phyloP scores from a whole-genome alignment of 192 early-diverging fungal species.

The Backusella tuberculispora region DNA sequence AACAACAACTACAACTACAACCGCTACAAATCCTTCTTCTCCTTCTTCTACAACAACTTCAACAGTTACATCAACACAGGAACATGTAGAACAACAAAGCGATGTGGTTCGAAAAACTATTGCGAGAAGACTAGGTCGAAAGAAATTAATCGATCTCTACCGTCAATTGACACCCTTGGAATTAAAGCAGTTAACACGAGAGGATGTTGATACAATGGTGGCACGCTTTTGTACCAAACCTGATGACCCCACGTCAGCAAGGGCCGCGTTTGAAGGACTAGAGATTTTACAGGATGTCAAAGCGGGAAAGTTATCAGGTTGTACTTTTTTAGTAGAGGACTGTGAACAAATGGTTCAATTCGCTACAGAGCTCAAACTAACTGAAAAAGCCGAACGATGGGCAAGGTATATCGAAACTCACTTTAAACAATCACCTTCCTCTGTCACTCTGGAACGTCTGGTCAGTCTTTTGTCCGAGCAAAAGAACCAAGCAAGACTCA shows the following conservation, averaged over 20 bases:
- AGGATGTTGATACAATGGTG: neutral
- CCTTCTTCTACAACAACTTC: neutral
- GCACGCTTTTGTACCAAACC: neutral
- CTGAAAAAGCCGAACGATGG: neutral
- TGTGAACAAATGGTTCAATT: neutral
- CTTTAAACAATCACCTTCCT: neutral
- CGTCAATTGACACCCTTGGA: neutral
- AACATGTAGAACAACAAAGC: neutral
- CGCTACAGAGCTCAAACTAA: constrained; percentile 4
- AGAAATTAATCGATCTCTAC: neutral
- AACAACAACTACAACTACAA: neutral
- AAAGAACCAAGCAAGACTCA: neutral
- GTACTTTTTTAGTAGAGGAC: neutral
- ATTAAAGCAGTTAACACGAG: constrained; percentile 9
- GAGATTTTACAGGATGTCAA: constrained; percentile 19
- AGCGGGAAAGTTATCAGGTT: neutral
- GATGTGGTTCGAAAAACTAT: neutral
- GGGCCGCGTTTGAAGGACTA: neutral
- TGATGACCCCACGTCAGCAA: neutral
- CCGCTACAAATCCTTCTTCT: neutral
- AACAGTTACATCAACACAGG: neutral
- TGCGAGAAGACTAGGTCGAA: constrained; percentile 3
- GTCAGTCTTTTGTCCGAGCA: neutral
- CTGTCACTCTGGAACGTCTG: neutral
- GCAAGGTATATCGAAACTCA: neutral